These are phyloP conservation scores for Wickerhamomyces canadensis DNA, from an alignment of 805 yeast genomes.

Conservation along the genomic window DNA sequence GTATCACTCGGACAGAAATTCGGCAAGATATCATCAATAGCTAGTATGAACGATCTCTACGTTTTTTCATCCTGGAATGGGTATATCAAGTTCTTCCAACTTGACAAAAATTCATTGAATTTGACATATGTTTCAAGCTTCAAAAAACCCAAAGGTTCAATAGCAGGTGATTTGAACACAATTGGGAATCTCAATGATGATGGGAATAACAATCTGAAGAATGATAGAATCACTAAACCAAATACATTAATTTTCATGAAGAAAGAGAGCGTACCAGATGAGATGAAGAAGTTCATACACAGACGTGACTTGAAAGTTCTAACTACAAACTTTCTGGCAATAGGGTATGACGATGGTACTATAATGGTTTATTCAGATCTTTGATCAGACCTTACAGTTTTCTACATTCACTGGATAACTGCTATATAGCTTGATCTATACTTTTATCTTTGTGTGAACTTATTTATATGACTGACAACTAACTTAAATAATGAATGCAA, in stretches of 20 bases:
- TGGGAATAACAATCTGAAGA: slow-evolving; percentile 21
- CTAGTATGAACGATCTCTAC: slow-evolving; percentile 16
- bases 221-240: slow-evolving; percentile 21
- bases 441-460: not conserved
- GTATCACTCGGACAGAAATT: slow-evolving; percentile 23
- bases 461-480: too few species aligned
- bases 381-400: too few species aligned
- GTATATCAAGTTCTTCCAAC: slow-evolving; percentile 29
- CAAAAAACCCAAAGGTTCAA: slow-evolving; percentile 22
- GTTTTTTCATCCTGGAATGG: slow-evolving; percentile 51
- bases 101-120: slow-evolving; percentile 8
- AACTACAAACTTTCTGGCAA: slow-evolving; percentile 30
- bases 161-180: slow-evolving; percentile 22
- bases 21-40: slow-evolving; percentile 32
- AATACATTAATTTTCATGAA: slow-evolving; percentile 21
- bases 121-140: slow-evolving; percentile 15
- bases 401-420: not conserved
- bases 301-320: slow-evolving; percentile 21
- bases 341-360: slow-evolving; percentile 54
- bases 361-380: slow-evolving; percentile 34
- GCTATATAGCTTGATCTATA: too few species aligned
- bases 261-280: slow-evolving; percentile 1
- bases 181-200: slow-evolving; percentile 23
- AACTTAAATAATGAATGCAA: too few species aligned
- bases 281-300: slow-evolving; percentile 1